Percentiles rank a stretch among this genome's conserved stretches.
These are phyloP conservation scores for Suillus fuscotomentosus DNA, from an alignment of 768 basidiomycete species.

Conservation along the genomic window DNA sequence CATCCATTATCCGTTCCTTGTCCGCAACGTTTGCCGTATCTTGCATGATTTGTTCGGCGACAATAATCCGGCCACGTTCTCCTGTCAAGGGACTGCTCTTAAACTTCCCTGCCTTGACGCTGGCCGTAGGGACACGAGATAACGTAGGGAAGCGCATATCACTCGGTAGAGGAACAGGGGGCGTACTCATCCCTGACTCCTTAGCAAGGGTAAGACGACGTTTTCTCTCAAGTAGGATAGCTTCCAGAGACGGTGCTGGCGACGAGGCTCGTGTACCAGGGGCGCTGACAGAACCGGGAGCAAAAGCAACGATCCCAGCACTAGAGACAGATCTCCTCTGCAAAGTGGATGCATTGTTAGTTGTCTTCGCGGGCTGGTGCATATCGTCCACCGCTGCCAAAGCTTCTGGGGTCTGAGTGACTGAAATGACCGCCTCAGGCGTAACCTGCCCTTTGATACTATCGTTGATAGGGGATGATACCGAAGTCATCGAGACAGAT, in stretches of 20 bases:
- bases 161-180: conserved; percentile 4
- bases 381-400: neutral
- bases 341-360: conserved; percentile 1
- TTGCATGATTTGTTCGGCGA: conserved; percentile 48
- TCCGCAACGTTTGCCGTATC: conserved; percentile 23
- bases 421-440: neutral
- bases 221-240: conserved; percentile 64
- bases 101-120: conserved; percentile 54
- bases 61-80: conserved; percentile 42
- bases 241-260: conserved; percentile 62
- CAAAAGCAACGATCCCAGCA: conserved; percentile 12
- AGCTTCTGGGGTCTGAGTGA: neutral
- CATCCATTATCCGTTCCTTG: conserved; percentile 32
- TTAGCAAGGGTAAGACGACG: conserved; percentile 41
- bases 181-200: conserved; percentile 12
- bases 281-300: conserved; percentile 14
- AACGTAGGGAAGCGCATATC: conserved; percentile 13
- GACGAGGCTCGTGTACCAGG: conserved; percentile 36
- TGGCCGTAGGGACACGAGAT: conserved; percentile 14
- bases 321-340: conserved; percentile 19
- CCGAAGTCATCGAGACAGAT: neutral
- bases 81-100: conserved; percentile 72
- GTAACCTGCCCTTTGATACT: neutral
- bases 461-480: neutral
- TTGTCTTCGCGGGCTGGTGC: neutral